Evolutionary conservation across 2,329 filamentous ascomycete genomes (phyloP), one percentile per base, ranked within the genome.

Genomic region (Claviceps quebecensis): DNA sequence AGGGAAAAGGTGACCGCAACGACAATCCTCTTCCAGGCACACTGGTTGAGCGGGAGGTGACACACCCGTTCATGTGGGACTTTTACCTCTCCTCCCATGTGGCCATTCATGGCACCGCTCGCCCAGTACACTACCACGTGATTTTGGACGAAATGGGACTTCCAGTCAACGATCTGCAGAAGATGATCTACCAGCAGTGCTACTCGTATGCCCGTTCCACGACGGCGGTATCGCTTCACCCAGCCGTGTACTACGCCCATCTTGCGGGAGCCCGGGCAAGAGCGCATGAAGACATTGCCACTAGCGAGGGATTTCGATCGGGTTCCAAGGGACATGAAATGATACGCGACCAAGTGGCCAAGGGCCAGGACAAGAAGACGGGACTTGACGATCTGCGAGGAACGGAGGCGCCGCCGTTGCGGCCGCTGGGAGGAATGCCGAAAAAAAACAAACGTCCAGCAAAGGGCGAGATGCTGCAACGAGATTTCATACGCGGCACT

Each of bases 211-310:
- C 85, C 51, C 81, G 93, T 16, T 93, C 90, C 0, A 97, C 90
- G 0, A 97, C 91, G 0, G 88, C 93, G 0, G 90, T 98, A 0
- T 96, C 90, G 0, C 68, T 93, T 0, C 86, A 83, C 57, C 93
- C 93, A 0, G 89, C 93, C 0, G 84, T 97, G 0, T 98, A 98
- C 74, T 98, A 98, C 59, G 89, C 94, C 0, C 93, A 98, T 67
- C 69, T 98, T 56, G 89, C 90, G 37, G 84, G 88, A 8, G 80
- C 81, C 53, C 86, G 93, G 48, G 88, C 87, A 19, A 81, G 82
- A 50, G 73, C 81, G 3, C 93, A 98, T 57, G 83, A 91, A 60
- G 65, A 73, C 53, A 57, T 70, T 3, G 61, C 69, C 0, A 63
- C 71, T 0, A 75, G 71, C 16, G 68, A 71, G 14, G 68, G 76